phyloP scores from a whole-genome alignment of 2,329 filamentous ascomycete genomes.

The Saccharata proteae region DNA sequence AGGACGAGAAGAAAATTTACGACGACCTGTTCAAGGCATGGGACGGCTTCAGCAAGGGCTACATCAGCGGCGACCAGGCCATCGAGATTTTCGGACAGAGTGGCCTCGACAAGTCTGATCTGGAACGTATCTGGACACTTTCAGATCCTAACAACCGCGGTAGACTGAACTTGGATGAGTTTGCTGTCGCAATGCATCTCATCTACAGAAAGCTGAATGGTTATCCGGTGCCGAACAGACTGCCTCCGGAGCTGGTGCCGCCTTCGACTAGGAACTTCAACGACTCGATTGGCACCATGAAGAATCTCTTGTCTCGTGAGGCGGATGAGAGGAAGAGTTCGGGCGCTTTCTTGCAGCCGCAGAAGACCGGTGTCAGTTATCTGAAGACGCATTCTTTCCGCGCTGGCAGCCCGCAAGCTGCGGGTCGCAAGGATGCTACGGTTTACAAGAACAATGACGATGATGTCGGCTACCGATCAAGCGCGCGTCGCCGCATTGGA shows the following conservation, averaged over 20 bases:
- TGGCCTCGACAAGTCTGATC: conserved; percentile 76
- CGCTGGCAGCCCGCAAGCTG: conserved; percentile 44
- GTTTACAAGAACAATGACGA: conserved; percentile 96
- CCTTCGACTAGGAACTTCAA: conserved; percentile 90
- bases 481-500: conserved; percentile 75
- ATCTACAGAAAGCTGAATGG: conserved; percentile 97
- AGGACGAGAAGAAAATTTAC: conserved; percentile 95
- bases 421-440: conserved; percentile 79
- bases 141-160: conserved; percentile 91
- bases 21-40: conserved; percentile 90
- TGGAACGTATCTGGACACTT: conserved; percentile 90
- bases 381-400: conserved; percentile 91
- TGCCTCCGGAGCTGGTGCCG: conserved; percentile 86
- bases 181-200: conserved; percentile 96
- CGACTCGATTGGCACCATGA: conserved; percentile 86
- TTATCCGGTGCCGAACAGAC: conserved; percentile 75
- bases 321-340: conserved; percentile 81
- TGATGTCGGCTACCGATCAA: conserved; percentile 79
- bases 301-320: conserved; percentile 77
- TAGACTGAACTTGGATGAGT: conserved; percentile 88
- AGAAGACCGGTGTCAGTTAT: conserved; percentile 96
- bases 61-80: conserved; percentile 79
- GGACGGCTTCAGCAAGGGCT: conserved; percentile 90
- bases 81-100: conserved; percentile 97
- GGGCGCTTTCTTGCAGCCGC: conserved; percentile 80